These are phyloP conservation scores for Pyrenochaeta sp. DNA, from an alignment of 2,329 filamentous ascomycete genomes.

Conservation along the genomic window DNA sequence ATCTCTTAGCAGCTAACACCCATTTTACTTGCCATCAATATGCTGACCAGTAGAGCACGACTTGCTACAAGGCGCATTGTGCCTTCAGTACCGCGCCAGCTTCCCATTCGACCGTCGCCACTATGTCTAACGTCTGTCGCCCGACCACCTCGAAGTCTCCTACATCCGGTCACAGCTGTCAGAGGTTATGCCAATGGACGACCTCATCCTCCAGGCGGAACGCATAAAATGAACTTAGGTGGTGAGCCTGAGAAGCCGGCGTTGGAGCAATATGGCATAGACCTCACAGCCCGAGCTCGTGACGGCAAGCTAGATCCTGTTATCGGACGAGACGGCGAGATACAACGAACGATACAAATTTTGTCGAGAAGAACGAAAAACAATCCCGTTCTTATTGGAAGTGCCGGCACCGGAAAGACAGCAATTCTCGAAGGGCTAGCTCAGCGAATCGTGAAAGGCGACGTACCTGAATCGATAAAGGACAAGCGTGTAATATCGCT, in stretches of 20 bases:
- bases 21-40: slow-evolving; percentile 24
- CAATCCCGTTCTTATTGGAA: slow-evolving; percentile 92
- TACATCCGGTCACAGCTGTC: slow-evolving; percentile 53
- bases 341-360: slow-evolving; percentile 93
- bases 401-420: slow-evolving; percentile 91
- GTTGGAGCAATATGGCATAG: slow-evolving; percentile 88
- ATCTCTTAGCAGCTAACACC: slow-evolving; percentile 5
- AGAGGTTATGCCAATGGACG: slow-evolving; percentile 67
- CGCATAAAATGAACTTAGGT: slow-evolving; percentile 90
- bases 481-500: slow-evolving; percentile 88
- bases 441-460: slow-evolving; percentile 86
- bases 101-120: slow-evolving; percentile 26
- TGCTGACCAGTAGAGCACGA: slow-evolving; percentile 49
- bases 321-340: slow-evolving; percentile 90
- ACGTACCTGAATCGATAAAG: slow-evolving; percentile 95
- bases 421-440: slow-evolving; percentile 91
- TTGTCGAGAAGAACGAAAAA: slow-evolving; percentile 94
- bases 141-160: slow-evolving; percentile 9
- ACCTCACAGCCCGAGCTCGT: slow-evolving; percentile 84
- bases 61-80: slow-evolving; percentile 47
- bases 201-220: slow-evolving; percentile 89
- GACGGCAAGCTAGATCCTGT: slow-evolving; percentile 94
- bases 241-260: slow-evolving; percentile 81
- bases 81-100: slow-evolving; percentile 23
- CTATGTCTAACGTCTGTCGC: slow-evolving; percentile 34